Percentiles rank a stretch among this genome's conserved stretches.
These are phyloP conservation scores for Musa itinerans DNA, from an alignment of 176 grass and related monocot genomes.

Conservation along the genomic window DNA sequence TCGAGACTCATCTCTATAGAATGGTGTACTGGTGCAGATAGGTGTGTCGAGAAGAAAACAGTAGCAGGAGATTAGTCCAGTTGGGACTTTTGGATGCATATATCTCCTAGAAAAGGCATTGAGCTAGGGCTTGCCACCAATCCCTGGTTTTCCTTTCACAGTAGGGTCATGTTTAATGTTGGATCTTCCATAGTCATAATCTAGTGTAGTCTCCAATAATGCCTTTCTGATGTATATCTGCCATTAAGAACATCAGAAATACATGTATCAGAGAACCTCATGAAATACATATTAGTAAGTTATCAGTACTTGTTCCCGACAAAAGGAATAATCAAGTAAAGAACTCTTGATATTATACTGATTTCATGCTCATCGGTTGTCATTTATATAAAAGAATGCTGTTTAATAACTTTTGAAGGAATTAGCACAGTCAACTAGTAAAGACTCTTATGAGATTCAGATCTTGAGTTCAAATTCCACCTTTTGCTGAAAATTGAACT, in stretches of 20 bases:
- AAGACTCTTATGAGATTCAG: not conserved
- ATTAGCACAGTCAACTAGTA: too few species aligned
- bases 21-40: not conserved
- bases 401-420: not conserved
- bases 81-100: not conserved
- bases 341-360: not conserved
- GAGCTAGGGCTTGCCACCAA: conserved; percentile 42
- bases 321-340: not conserved
- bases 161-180: conserved; percentile 67
- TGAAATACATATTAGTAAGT: not conserved
- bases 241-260: conserved; percentile 14
- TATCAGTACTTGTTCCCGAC: not conserved
- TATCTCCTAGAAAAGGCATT: conserved; percentile 3
- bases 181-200: conserved; percentile 74
- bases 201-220: conserved; percentile 50
- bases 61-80: not conserved
- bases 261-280: not conserved
- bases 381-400: not conserved
- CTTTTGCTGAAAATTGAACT: too few species aligned
- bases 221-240: conserved; percentile 57
- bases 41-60: not conserved
- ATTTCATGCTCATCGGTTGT: not conserved
- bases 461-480: too few species aligned
- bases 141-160: conserved; percentile 48
- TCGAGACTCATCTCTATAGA: not conserved